Conservation (phyloP, 2,329 filamentous ascomycete species). For the Colletotrichum ledebouriae region DNA sequence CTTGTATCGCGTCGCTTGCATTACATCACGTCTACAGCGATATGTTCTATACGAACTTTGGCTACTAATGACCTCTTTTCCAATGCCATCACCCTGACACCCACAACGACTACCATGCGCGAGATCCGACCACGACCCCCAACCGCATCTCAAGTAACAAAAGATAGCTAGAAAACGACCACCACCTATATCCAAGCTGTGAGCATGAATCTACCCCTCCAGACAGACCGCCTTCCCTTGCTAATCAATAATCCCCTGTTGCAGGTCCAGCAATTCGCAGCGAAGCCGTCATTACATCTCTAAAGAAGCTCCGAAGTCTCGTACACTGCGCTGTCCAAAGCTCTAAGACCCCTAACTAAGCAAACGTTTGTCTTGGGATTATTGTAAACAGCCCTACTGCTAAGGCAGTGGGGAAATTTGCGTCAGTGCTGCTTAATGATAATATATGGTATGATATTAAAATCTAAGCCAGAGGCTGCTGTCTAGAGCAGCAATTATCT, state of each 20-base stretch:
- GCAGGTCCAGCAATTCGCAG: neutral
- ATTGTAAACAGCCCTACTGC: rapidly evolving
- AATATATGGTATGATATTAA: neutral
- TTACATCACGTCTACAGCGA: too few relatives aligned
- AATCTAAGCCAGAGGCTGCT: neutral
- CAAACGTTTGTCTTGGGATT: neutral
- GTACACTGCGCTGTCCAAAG: rapidly evolving
- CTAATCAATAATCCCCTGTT: rapidly evolving
- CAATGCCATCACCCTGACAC: neutral
- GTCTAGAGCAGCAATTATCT: neutral
- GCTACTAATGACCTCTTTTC: neutral
- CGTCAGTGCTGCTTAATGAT: neutral
- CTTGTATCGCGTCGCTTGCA: too few relatives aligned
- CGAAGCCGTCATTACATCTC: neutral
- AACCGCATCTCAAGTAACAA: neutral
- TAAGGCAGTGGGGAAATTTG: neutral
- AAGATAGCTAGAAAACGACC: neutral
- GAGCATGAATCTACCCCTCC: neutral
- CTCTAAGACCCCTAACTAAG: neutral
- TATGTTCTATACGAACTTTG: neutral
- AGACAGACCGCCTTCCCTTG: neutral
- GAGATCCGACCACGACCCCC: neutral
- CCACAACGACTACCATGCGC: neutral
- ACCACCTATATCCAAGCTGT: rapidly evolving
- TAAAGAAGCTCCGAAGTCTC: rapidly evolving